Evolutionary conservation across 345 rosid species (phyloP), one percentile per base, ranked within the genome.

Genomic region (Salix exigua): DNA sequence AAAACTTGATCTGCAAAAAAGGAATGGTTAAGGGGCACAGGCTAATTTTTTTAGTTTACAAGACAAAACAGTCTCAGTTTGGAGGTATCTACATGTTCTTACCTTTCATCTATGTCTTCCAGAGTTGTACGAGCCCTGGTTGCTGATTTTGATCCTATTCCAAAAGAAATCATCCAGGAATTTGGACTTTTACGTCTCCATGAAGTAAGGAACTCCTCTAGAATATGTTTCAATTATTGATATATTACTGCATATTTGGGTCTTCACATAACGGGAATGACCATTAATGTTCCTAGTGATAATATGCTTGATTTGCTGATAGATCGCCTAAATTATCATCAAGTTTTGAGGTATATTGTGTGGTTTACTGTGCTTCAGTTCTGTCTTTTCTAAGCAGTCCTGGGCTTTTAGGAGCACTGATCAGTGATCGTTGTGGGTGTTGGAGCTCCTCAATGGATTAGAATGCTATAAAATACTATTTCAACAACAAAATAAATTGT

Each of bases 101-200:
- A 68, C 64, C 68, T 19, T 72, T 71, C 66, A 33, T 40, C 83
- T 28, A 70, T 75, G 13, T 83, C 58, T 74, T 58, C 28, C 88
- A 96, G 99, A 75, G 93, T 86, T 67, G 84, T 96, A 74, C 88
- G 75, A 74, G 77, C 78, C 62, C 86, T 93, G 83, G 86, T 84
- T 46, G 77, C 69, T 51, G 73, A 83, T 82, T 74, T 93, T 78
- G 99, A 96, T 88, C 96, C 96, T 51, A 81, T 96, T 77, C 99
- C 97, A 74, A 74, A 79, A 83, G 93, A 85, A 76, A 80, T 96
- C 81, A 85, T 83, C 23, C 82, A 77, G 80, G 91, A 86, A n/a
- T 88, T 91, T 87, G 91, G 91, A 77, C 85, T 96, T 78, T 76
- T 92, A 73, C 73, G 82, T 73, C 99, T 93, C 67, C 79, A 46